Conservation (phyloP, 192 early-diverging fungal species). For the Entomortierella chlamydospora region DNA sequence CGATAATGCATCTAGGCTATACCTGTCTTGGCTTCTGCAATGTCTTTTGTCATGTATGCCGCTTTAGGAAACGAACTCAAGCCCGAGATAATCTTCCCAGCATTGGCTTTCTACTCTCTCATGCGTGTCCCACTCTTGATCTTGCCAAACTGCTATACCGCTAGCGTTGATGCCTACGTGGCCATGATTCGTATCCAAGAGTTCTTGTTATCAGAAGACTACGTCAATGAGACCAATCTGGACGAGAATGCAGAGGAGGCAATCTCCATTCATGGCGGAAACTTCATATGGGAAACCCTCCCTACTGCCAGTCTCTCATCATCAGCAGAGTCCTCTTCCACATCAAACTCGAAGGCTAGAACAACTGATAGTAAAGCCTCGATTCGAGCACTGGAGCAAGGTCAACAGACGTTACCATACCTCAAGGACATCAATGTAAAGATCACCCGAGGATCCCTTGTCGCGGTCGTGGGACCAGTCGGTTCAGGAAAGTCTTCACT, state of each 20-base stretch:
- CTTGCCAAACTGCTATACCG: slow-evolving; percentile 28
- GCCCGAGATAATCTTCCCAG: slow-evolving; percentile 20
- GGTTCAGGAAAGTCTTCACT: slow-evolving; percentile 74
- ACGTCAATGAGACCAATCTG: slow-evolving; percentile 1
- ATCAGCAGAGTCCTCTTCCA: slow-evolving; percentile 2
- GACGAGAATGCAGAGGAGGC: slow-evolving; percentile 46
- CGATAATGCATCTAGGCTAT: slow-evolving; percentile 3
- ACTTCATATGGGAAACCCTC: slow-evolving; percentile 36
- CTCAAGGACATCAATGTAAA: slow-evolving; percentile 38
- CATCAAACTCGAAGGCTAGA: background rate
- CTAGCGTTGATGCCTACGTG: slow-evolving; percentile 37
- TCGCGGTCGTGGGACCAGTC: slow-evolving; percentile 62
- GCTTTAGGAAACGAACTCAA: slow-evolving; percentile 19
- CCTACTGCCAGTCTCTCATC: slow-evolving; percentile 1
- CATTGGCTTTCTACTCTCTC: slow-evolving; percentile 40
- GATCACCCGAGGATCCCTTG: slow-evolving; percentile 40
- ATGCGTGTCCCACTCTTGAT: slow-evolving; percentile 41
- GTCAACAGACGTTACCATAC: slow-evolving; percentile 3
- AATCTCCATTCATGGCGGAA: slow-evolving; percentile 48
- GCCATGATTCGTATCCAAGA: slow-evolving; percentile 39
- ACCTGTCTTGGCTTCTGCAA: slow-evolving; percentile 30
- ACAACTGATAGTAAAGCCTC: background rate
- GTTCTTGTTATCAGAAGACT: slow-evolving; percentile 41
- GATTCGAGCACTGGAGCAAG: background rate
- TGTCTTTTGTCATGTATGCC: slow-evolving; percentile 32